Evolutionary conservation across 768 basidiomycete species (phyloP).

Genomic region (Russula earlei): DNA sequence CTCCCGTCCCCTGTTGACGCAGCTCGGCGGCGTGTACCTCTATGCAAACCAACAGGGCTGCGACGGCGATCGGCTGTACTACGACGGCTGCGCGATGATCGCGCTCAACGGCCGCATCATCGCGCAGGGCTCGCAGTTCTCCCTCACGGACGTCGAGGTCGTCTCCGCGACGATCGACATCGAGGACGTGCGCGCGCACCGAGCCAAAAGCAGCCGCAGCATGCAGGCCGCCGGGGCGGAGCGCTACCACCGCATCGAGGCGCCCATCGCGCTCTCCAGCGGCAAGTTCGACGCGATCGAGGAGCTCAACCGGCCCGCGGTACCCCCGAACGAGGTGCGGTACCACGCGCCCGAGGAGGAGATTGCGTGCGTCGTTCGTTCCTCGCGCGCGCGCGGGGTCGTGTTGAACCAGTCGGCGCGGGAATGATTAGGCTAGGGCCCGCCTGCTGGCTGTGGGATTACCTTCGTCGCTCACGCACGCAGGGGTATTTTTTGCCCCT

Average conservation of each 20-base stretch:
- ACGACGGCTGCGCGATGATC: slow-evolving; percentile 95
- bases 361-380: slow-evolving; percentile 60
- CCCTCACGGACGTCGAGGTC: slow-evolving; percentile 91
- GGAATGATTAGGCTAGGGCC: slow-evolving; percentile 68
- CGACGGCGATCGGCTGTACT: slow-evolving; percentile 95
- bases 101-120: slow-evolving; percentile 87
- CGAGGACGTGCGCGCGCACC: slow-evolving; percentile 89
- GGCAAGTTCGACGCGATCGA: slow-evolving; percentile 60
- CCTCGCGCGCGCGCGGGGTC: background rate
- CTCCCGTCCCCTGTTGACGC: background rate
- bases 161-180: slow-evolving; percentile 93
- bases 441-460: slow-evolving; percentile 99
- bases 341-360: slow-evolving; percentile 93
- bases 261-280: slow-evolving; percentile 67
- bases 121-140: slow-evolving; percentile 96
- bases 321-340: slow-evolving; percentile 36
- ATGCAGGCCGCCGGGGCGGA: slow-evolving; percentile 79
- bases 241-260: slow-evolving; percentile 73
- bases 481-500: slow-evolving; percentile 95
- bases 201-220: slow-evolving; percentile 73
- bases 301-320: slow-evolving; percentile 22
- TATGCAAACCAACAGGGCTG: slow-evolving; percentile 99
- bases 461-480: slow-evolving; percentile 84
- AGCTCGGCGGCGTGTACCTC: slow-evolving; percentile 95
- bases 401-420: background rate